Evolutionary conservation across 1,284 basidiomycete species (phyloP).

Genomic region (Moniliella sp.): DNA sequence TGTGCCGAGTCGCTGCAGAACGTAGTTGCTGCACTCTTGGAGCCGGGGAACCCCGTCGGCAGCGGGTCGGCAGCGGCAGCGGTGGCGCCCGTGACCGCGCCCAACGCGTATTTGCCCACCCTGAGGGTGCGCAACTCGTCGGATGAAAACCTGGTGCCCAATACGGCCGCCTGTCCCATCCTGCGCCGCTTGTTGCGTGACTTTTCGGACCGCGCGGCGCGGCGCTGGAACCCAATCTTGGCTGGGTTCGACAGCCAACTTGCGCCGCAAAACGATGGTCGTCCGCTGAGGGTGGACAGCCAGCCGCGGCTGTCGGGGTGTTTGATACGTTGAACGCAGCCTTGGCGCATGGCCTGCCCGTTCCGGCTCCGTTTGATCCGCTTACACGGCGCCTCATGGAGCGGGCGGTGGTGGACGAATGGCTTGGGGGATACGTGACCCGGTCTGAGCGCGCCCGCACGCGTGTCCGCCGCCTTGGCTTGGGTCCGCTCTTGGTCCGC

Average conservation of each 20-base stretch:
- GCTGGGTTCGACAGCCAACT: conserved; percentile 46
- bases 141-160: conserved; percentile 49
- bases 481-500: conserved; percentile 52
- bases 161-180: conserved; percentile 47
- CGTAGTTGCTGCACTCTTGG: conserved; percentile 43
- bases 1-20: conserved; percentile 58
- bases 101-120: background rate
- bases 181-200: conserved; percentile 32
- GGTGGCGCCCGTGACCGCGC: background rate
- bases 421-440: conserved; percentile 46
- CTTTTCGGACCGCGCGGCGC: conserved; percentile 35
- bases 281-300: conserved; percentile 51
- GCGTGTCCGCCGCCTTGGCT: conserved; percentile 52
- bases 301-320: conserved; percentile 55
- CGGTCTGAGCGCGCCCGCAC: conserved; percentile 31
- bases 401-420: conserved; percentile 51
- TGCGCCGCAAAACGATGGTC: conserved; percentile 50
- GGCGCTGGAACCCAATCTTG: conserved; percentile 47
- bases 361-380: conserved; percentile 8
- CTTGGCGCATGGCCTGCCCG: conserved; percentile 45
- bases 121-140: no score
- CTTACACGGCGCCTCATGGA: conserved; percentile 34
- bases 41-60: conserved; percentile 1
- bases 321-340: conserved; percentile 47
- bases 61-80: background rate